Conservation (phyloP, 2,329 filamentous ascomycete genomes). For the Penicillium sp. region DNA sequence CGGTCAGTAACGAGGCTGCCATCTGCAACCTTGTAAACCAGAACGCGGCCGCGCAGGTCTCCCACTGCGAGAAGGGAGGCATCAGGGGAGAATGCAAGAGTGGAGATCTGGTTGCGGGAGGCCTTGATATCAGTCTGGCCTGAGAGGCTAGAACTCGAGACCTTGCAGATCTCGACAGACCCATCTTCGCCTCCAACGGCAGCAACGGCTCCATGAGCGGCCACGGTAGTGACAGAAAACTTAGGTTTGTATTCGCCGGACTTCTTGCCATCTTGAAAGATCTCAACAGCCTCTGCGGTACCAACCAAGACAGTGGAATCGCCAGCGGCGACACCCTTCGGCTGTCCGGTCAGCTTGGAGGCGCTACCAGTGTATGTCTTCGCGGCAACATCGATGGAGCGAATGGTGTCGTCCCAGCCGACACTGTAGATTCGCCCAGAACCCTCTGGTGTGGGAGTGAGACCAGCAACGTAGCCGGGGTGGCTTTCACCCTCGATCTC, state of each 20-base stretch:
- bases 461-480: constrained; percentile 80
- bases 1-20: constrained; percentile 77
- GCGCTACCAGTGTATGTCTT: constrained; percentile 72
- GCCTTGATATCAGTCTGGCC: constrained; percentile 62
- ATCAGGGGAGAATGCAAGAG: constrained; percentile 77
- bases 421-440: constrained; percentile 72
- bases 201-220: constrained; percentile 65
- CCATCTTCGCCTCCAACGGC: constrained; percentile 78
- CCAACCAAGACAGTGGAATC: constrained; percentile 59
- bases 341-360: constrained; percentile 72
- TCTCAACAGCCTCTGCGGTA: constrained; percentile 58
- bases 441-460: constrained; percentile 58
- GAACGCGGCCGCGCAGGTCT: constrained; percentile 81
- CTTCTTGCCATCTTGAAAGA: constrained; percentile 59
- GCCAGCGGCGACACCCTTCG: constrained; percentile 67
- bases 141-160: constrained; percentile 57
- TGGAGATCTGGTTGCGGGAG: constrained; percentile 71
- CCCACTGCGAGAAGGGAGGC: constrained; percentile 80
- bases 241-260: constrained; percentile 62
- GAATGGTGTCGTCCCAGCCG: constrained; percentile 91
- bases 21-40: constrained; percentile 69
- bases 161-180: constrained; percentile 70
- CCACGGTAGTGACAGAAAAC: constrained; percentile 69
- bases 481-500: constrained; percentile 78
- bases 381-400: constrained; percentile 71